Evolutionary conservation across 2,329 filamentous ascomycete genomes (phyloP).

Genomic region (Diaporthe vexans): DNA sequence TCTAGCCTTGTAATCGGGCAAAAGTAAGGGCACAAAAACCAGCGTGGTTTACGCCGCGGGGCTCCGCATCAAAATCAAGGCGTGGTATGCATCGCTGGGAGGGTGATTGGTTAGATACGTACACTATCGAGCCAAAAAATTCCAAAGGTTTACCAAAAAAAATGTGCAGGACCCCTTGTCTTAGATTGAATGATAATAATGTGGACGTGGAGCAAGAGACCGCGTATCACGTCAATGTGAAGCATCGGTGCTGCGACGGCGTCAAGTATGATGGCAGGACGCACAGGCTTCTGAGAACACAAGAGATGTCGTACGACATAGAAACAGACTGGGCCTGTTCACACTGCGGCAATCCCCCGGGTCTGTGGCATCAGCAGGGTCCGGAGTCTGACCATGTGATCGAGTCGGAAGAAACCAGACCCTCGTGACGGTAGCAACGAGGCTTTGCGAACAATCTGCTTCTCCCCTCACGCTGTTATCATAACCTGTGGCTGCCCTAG

Average conservation of each 20-base stretch:
- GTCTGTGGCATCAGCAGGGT: neutral
- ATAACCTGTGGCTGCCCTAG: neutral
- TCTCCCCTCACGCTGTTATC: neutral
- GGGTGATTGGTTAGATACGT: constrained; percentile 38
- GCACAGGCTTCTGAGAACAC: neutral
- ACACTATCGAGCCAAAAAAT: constrained; percentile 41
- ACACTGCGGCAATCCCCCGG: neutral
- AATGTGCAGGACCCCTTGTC: neutral
- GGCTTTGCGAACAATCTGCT: neutral
- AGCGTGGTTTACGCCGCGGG: constrained; percentile 39
- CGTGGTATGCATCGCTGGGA: constrained; percentile 36
- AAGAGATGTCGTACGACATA: neutral
- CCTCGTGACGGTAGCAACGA: neutral
- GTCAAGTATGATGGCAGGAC: neutral
- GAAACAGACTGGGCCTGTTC: neutral
- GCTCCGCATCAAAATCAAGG: constrained; percentile 36
- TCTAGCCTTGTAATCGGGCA: constrained; percentile 51
- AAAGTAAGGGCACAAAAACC: constrained; percentile 46
- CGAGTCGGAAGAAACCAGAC: no score
- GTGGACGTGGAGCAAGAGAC: neutral
- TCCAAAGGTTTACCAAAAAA: constrained; percentile 28
- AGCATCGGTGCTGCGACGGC: neutral
- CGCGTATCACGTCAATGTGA: neutral
- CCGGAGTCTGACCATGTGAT: neutral
- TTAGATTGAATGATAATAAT: neutral